A percentile compares a stretch with the other conserved stretches of the same genome.
phyloP scores from a whole-genome alignment of 768 basidiomycete species.

The Pluteus cervinus region DNA sequence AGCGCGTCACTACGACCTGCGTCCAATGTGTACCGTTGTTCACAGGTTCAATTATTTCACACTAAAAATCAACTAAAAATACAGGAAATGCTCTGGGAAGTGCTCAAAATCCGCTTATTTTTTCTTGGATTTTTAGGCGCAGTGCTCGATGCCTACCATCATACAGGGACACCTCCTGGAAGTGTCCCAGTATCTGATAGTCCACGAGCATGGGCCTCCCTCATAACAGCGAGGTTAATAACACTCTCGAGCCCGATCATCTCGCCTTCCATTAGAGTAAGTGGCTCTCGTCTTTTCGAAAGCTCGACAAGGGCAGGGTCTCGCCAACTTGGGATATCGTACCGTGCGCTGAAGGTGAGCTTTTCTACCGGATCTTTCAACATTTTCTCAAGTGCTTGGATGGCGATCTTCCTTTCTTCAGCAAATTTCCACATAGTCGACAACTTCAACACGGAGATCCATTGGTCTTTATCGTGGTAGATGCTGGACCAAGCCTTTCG shows the following conservation, averaged over 20 bases:
- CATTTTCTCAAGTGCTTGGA: not conserved
- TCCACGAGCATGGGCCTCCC: too few relatives aligned
- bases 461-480: too few relatives aligned
- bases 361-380: constrained; percentile 6
- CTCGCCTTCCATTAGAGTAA: constrained; percentile 18
- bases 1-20: too few relatives aligned
- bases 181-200: too few relatives aligned
- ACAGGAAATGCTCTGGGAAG: too few relatives aligned
- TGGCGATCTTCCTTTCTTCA: not conserved
- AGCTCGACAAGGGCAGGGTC: not conserved
- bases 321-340: not conserved
- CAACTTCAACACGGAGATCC: constrained; percentile 2
- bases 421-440: constrained; percentile 1
- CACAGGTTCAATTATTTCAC: too few relatives aligned
- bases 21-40: not conserved
- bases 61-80: too few relatives aligned
- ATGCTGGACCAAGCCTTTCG: too few relatives aligned
- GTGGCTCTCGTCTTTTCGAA: not conserved
- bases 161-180: too few relatives aligned
- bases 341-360: constrained; percentile 11
- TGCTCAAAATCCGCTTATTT: too few relatives aligned
- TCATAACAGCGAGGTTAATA: not conserved
- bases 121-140: too few relatives aligned
- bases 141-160: too few relatives aligned
- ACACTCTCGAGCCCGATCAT: constrained; percentile 20